Conservation (phyloP, 2,329 filamentous ascomycete species). For the Stagonosporopsis chrysanthemi region DNA sequence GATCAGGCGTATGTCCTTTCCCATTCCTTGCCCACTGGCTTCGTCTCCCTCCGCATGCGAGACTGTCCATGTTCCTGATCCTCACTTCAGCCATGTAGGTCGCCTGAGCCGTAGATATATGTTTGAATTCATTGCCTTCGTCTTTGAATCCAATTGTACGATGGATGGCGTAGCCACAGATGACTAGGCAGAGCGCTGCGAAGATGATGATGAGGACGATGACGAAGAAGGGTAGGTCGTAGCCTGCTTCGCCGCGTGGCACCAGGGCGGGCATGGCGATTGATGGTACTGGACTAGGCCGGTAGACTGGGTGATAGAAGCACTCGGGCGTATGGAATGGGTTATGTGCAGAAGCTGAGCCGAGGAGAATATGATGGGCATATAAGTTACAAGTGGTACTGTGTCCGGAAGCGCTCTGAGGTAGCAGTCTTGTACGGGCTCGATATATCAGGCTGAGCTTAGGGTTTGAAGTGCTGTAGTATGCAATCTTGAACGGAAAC, state of each 20-base stretch:
- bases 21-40: constrained; percentile 10
- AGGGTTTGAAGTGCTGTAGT: too few species aligned
- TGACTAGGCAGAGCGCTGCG: constrained; percentile 23
- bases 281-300: not conserved
- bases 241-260: constrained; percentile 22
- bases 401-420: not conserved
- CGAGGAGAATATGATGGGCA: not conserved
- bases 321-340: not conserved
- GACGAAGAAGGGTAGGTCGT: constrained; percentile 21
- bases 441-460: too few species aligned
- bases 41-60: constrained; percentile 23
- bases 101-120: constrained; percentile 21
- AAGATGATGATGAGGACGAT: constrained; percentile 35
- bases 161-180: constrained; percentile 31
- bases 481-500: not conserved
- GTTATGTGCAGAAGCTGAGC: not conserved
- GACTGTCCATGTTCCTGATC: constrained; percentile 20
- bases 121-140: constrained; percentile 21
- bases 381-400: not conserved
- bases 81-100: constrained; percentile 36
- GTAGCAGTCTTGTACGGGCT: not conserved
- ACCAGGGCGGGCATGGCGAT: constrained; percentile 3
- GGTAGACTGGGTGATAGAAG: not conserved
- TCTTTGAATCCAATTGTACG: constrained; percentile 23
- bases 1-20: not conserved